phyloP scores from a whole-genome alignment of 2,329 filamentous ascomycete genomes.

The Colletotrichum sojae region DNA sequence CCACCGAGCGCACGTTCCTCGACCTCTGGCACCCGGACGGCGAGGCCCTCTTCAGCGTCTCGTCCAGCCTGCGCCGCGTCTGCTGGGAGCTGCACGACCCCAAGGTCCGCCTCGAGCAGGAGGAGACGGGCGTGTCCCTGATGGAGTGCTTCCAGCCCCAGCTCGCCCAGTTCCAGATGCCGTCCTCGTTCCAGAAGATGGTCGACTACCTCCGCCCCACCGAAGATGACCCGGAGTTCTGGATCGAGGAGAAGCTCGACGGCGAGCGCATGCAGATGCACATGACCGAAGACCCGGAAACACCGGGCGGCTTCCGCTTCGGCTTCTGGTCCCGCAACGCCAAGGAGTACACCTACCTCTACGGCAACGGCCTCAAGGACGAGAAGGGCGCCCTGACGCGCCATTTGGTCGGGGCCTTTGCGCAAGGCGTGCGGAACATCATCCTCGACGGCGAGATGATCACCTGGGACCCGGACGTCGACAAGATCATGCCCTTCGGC shows the following conservation, averaged over 20 bases:
- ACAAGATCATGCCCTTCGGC: constrained; percentile 90
- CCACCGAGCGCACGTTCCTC: constrained; percentile 90
- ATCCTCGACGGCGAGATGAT: constrained; percentile 99
- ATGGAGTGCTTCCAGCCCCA: constrained; percentile 99
- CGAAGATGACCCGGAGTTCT: constrained; percentile 83
- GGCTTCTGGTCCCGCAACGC: constrained; percentile 96
- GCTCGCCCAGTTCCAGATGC: constrained; percentile 91
- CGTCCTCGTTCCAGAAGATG: constrained; percentile 83
- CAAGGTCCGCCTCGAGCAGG: constrained; percentile 78
- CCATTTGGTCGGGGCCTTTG: constrained; percentile 84
- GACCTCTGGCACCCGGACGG: constrained; percentile 86
- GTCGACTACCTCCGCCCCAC: constrained; percentile 76
- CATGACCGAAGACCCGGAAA: constrained; percentile 79
- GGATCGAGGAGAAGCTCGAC: constrained; percentile 98
- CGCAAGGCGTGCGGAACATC: constrained; percentile 82
- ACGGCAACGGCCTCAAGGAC: constrained; percentile 83
- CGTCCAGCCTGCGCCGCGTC: constrained; percentile 88
- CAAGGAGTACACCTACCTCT: constrained; percentile 96
- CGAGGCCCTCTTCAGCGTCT: constrained; percentile 87
- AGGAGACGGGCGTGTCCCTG: constrained; percentile 80
- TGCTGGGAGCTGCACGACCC: constrained; percentile 94
- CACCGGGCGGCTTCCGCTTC: constrained; percentile 81
- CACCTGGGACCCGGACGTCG: constrained; percentile 90
- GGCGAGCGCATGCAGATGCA: constrained; percentile 98
- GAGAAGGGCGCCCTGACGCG: constrained; percentile 83